These are phyloP conservation scores for Solioccasus polychromus DNA, from an alignment of 768 basidiomycete species.

Conservation along the genomic window DNA sequence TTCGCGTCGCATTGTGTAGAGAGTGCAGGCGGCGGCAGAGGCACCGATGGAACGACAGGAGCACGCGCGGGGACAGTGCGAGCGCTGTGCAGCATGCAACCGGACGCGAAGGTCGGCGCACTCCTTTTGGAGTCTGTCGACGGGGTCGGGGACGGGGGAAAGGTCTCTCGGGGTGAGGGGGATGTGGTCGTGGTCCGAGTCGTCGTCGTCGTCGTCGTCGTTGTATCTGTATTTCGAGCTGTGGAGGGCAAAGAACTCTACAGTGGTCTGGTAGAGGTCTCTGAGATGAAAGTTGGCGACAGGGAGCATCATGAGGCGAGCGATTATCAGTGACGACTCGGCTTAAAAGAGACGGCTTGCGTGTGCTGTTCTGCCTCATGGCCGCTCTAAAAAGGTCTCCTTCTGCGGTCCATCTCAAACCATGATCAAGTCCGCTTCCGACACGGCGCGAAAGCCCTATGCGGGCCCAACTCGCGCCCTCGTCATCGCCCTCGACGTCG, in stretches of 20 bases:
- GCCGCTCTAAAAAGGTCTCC: too few species aligned
- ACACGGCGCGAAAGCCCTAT: slow-evolving; percentile 75
- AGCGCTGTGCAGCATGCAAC: slow-evolving; percentile 36
- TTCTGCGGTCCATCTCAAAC: slow-evolving; percentile 4
- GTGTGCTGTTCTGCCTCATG: slow-evolving; percentile 18
- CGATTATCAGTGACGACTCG: background rate
- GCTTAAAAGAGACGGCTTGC: slow-evolving; percentile 19
- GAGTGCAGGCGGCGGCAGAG: slow-evolving; percentile 43
- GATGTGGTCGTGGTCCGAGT: slow-evolving; percentile 25
- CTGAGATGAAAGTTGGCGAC: slow-evolving; percentile 46
- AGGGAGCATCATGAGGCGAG: slow-evolving; percentile 40
- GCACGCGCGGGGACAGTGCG: slow-evolving; percentile 30
- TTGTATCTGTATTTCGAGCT: slow-evolving; percentile 29
- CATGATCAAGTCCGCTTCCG: slow-evolving; percentile 52
- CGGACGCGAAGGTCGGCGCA: slow-evolving; percentile 45
- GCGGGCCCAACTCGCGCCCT: slow-evolving; percentile 59
- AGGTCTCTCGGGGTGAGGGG: slow-evolving; percentile 30
- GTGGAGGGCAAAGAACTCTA: slow-evolving; percentile 56
- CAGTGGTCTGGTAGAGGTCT: slow-evolving; percentile 50
- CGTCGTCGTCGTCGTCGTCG: slow-evolving; percentile 25
- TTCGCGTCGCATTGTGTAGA: slow-evolving; percentile 47
- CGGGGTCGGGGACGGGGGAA: slow-evolving; percentile 41
- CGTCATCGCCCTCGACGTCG: slow-evolving; percentile 77
- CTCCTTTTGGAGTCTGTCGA: slow-evolving; percentile 38
- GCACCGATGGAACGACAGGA: slow-evolving; percentile 32